Evolutionary conservation across 2,329 filamentous ascomycete species (phyloP), one percentile per base, ranked within the genome.

Genomic region (Ophiostoma australiae): DNA sequence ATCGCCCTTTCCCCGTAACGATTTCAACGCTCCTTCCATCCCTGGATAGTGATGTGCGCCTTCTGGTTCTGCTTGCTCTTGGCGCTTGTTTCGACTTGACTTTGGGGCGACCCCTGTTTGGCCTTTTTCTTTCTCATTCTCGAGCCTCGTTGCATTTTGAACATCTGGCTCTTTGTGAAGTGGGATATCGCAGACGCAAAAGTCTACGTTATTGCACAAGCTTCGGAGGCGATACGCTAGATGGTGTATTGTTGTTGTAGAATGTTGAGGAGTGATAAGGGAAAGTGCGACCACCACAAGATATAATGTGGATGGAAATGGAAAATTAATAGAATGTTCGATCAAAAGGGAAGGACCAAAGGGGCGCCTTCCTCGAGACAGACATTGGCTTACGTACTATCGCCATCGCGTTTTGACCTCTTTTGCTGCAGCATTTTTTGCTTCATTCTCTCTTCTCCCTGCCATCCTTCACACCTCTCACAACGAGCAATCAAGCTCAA

Each of bases 51-150:
- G 52, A 58, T 15, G 10, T 13, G 23, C 52, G 23, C 52, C 52
- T 58, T 58, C 52, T 27, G 52, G 27, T 58, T 58, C 52, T 58
- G n/a, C 7, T 11, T 15, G 23, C 4, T 27, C 52, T 58, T 58
- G 52, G 52, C 52, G 52, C 52, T 27, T 58, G 52, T 58, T 58
- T 58, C 52, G 52, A 58, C 52, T 58, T 13, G 52, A 58, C 52
- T 58, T 58, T 27, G 52, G 23, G 17, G 52, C n/a, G 52, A 58
- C 52, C 52, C 52, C 52, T 58, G 52, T 58, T 58, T 58, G 44
- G 44, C 44, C 15, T 39, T 11, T 8, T 39, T 39, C 41, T 44
- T 15, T 44, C 27, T 1, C 27, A 3, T 31, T 31, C 27, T 44
- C 41, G 15, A 44, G 41, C 13, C 63, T 66, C 39, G 11, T 41